Base-by-base conservation (phyloP, 805 yeast species). In the Ogataea wickerhamii region DNA sequence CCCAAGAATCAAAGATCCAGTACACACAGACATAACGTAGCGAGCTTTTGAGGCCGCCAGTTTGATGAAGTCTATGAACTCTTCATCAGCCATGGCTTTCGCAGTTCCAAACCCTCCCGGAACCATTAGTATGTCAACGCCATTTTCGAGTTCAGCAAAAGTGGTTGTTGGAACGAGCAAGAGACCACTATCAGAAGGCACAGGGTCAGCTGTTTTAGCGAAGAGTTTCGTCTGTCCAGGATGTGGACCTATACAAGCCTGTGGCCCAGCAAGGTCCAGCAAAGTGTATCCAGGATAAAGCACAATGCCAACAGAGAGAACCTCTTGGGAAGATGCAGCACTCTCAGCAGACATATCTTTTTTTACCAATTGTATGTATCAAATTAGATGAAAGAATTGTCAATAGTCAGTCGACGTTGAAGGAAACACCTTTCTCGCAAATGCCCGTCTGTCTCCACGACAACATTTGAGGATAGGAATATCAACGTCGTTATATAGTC, bases 141-240 rank as follows among this genome's bases (percentile, higher is more conserved):
- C 32, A 7, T 16, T 20, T 7, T 13, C 6, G 20, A 29, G 19
- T 14, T 29, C 32, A 29, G 18, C 17, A 29, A 13, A 29, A 6
- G 32, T 22, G 8, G 25, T 22, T 22, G 25, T 22, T 22, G 25
- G 25, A 22, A 22, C 25, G 11, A 27, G 32, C 8, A 4, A 19
- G 36, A 24, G 17, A 8, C n/a, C 19, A 19, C 23, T 6, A 22
- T 32, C 16, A 10, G 21, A 29, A 31, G 27, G 31, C 32, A n/a
- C 32, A 12, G 25, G 25, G 11, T 22, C 25, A 22, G 12, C 11
- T 8, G 11, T 22, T 22, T 22, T 22, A 22, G 25, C 38, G 12
- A 37, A 32, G 28, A 36, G 34, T 18, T 28, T n/a, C 3, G 44
- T 40, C 12, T 22, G 25, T 8, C 25, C 25, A 12, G 25, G 25